phyloP scores from a whole-genome alignment of 2,329 filamentous ascomycete genomes.

The Acarospora socialis region DNA sequence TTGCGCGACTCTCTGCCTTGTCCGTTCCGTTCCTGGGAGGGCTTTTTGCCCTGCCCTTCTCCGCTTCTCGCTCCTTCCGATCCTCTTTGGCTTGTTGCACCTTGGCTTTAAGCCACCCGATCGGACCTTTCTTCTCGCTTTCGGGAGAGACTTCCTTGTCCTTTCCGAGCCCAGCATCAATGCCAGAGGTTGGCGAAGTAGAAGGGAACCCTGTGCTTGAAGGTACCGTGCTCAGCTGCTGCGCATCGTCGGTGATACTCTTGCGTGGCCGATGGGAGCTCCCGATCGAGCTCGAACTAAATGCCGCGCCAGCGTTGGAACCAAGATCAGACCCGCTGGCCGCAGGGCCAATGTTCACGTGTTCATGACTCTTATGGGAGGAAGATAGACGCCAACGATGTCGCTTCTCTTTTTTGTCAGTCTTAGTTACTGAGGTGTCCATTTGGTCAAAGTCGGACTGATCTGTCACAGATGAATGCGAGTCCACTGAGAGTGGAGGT shows the following conservation, averaged over 20 bases:
- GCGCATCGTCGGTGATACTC: slow-evolving; percentile 31
- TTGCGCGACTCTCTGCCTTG: slow-evolving; percentile 20
- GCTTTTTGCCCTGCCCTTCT: slow-evolving; percentile 39
- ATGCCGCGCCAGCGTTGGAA: slow-evolving; percentile 47
- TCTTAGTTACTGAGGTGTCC: slow-evolving; percentile 38
- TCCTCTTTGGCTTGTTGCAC: slow-evolving; percentile 40
- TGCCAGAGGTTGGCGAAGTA: slow-evolving; percentile 17
- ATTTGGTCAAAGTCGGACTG: slow-evolving; percentile 64
- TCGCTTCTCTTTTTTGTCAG: slow-evolving; percentile 53
- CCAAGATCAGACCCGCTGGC: slow-evolving; percentile 39
- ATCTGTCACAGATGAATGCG: slow-evolving; percentile 57
- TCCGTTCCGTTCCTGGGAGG: slow-evolving; percentile 28
- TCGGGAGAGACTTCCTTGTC: slow-evolving; percentile 17
- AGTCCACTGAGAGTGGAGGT: slow-evolving; percentile 62
- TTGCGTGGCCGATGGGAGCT: slow-evolving; percentile 39
- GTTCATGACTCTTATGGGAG: slow-evolving; percentile 41
- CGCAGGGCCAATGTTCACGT: slow-evolving; percentile 27
- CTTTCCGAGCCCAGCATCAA: slow-evolving; percentile 13
- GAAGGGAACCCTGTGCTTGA: slow-evolving; percentile 16
- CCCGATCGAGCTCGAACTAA: slow-evolving; percentile 54
- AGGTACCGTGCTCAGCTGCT: slow-evolving; percentile 24
- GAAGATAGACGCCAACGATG: slow-evolving; percentile 58
- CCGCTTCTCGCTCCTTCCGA: slow-evolving; percentile 38
- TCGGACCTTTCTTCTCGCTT: slow-evolving; percentile 40
- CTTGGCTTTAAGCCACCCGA: slow-evolving; percentile 52